Conservation (phyloP, 1,284 basidiomycete species). For the Polyporus tsugae region DNA sequence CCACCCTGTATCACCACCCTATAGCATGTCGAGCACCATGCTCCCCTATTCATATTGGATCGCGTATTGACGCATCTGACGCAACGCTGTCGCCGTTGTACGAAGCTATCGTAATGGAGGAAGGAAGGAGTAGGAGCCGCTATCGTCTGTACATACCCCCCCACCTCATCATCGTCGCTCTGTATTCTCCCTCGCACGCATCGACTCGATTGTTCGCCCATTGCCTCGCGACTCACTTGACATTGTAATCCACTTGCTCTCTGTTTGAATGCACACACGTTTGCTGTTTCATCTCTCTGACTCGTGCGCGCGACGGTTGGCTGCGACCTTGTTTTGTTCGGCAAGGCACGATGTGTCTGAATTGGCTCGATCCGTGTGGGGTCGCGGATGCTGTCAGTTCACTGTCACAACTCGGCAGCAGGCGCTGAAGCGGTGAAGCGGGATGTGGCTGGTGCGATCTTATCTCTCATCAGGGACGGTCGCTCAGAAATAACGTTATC, state of each 20-base stretch:
- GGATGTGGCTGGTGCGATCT: conserved; percentile 18
- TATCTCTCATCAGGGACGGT: conserved; percentile 31
- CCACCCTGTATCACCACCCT: conserved; percentile 41
- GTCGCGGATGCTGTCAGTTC: not conserved
- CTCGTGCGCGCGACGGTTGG: not conserved
- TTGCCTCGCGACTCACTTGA: not conserved
- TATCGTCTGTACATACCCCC: conserved; percentile 34
- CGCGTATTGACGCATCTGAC: conserved; percentile 16
- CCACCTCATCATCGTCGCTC: conserved; percentile 19
- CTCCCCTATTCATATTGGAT: conserved; percentile 35
- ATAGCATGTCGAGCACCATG: conserved; percentile 32
- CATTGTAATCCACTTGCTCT: conserved; percentile 26
- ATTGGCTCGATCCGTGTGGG: not conserved
- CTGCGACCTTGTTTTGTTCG: not conserved
- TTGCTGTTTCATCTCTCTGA: not conserved
- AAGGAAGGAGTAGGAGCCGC: conserved; percentile 28
- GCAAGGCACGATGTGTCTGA: not conserved
- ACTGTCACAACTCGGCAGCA: conserved; percentile 1
- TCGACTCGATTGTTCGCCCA: not conserved
- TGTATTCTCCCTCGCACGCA: conserved; percentile 19
- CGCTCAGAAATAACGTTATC: conserved; percentile 28
- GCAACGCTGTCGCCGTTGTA: conserved; percentile 33
- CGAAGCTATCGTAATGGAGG: conserved; percentile 33
- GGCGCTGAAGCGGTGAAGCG: conserved; percentile 10
- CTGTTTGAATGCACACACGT: conserved; percentile 8